Percentiles rank a stretch among this genome's conserved stretches.
Conservation (phyloP, 176 grass and related monocot species). For the Poa annua region DNA sequence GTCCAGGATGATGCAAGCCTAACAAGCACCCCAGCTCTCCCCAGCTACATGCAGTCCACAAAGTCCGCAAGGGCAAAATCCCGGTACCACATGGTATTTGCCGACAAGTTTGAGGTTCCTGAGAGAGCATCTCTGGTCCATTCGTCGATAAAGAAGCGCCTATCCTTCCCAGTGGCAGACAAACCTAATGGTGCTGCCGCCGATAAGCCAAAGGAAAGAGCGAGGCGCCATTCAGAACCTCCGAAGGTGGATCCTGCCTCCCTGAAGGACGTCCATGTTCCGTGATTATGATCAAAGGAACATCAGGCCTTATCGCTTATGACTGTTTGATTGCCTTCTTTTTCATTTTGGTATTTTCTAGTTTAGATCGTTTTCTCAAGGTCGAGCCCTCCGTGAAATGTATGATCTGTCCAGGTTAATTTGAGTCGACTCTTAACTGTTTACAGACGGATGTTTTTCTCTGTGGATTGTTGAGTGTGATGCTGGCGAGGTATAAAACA, state of each 20-base stretch:
- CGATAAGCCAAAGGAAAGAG: slow-evolving; percentile 48
- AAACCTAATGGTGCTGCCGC: slow-evolving; percentile 28
- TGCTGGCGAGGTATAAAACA: slow-evolving; percentile 20
- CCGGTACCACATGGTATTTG: slow-evolving; percentile 53
- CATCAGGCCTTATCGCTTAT: neutral
- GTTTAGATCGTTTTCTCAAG: slow-evolving; percentile 42
- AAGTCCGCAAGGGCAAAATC: slow-evolving; percentile 81
- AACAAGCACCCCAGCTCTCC: slow-evolving; percentile 63
- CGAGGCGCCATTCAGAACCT: slow-evolving; percentile 62
- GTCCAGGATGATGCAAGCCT: slow-evolving; percentile 77
- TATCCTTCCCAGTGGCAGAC: slow-evolving; percentile 75
- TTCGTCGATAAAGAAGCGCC: slow-evolving; percentile 64
- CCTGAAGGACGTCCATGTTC: slow-evolving; percentile 53
- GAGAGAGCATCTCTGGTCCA: slow-evolving; percentile 58
- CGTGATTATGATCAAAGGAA: slow-evolving; percentile 34
- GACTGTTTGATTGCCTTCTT: slow-evolving; percentile 38
- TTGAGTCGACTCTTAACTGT: slow-evolving; percentile 47
- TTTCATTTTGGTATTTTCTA: slow-evolving; percentile 37
- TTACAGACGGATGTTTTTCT: slow-evolving; percentile 18
- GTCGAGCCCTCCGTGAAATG: slow-evolving; percentile 23
- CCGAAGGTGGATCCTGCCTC: slow-evolving; percentile 69
- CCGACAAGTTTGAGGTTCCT: slow-evolving; percentile 55
- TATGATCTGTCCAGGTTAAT: slow-evolving; percentile 48
- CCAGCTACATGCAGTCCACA: slow-evolving; percentile 92
- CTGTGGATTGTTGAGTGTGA: slow-evolving; percentile 32